phyloP scores from a whole-genome alignment of 108 stramenopile species.

The Fragilaria crotonensis region DNA sequence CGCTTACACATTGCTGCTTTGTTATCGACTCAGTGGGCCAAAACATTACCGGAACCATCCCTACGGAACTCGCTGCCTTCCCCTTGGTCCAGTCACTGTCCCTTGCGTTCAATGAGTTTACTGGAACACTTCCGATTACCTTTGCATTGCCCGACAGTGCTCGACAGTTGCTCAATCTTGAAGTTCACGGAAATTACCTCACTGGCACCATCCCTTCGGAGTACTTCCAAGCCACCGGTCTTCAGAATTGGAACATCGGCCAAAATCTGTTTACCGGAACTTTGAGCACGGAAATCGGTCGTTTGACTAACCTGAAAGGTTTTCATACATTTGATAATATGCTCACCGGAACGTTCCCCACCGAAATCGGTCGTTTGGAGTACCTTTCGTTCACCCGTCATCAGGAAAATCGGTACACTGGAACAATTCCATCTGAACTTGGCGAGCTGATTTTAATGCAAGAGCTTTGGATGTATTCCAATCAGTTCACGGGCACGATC shows the following conservation, averaged over 20 bases:
- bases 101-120: conserved; percentile 2
- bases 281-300: conserved; percentile 28
- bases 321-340: conserved; percentile 21
- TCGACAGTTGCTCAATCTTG: background rate
- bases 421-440: conserved; percentile 17
- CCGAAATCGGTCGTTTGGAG: conserved; percentile 27
- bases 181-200: conserved; percentile 29
- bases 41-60: conserved; percentile 8
- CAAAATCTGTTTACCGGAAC: conserved; percentile 49
- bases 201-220: conserved; percentile 50
- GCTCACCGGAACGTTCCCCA: conserved; percentile 39
- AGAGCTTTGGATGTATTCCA: conserved; percentile 18
- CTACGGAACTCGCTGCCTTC: conserved; percentile 2
- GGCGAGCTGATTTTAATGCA: conserved; percentile 16
- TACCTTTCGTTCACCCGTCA: conserved; percentile 10
- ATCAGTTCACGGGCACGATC: conserved; percentile 18
- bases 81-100: background rate
- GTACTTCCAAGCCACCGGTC: background rate
- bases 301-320: conserved; percentile 15
- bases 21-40: background rate
- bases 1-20: too few species aligned
- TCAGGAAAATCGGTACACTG: background rate
- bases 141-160: background rate
- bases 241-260: conserved; percentile 13
- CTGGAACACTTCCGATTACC: background rate